These are phyloP conservation scores for Collybia nuda DNA, from an alignment of 768 basidiomycete genomes.

Conservation along the genomic window DNA sequence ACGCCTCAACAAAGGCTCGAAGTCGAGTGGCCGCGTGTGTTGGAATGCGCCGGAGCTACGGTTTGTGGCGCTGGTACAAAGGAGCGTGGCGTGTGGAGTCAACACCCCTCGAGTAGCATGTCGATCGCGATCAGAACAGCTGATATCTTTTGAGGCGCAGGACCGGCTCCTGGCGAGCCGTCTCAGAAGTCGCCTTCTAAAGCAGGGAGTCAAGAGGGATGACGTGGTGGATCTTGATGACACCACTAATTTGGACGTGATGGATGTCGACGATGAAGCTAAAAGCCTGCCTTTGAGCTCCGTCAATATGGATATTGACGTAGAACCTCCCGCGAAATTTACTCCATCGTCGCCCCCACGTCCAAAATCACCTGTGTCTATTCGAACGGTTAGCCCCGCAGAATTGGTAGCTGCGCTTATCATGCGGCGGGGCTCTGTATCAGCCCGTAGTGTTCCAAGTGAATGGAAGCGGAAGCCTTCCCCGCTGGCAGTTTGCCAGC, in stretches of 20 bases:
- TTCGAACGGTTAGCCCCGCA: constrained; percentile 5
- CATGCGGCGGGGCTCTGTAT: constrained; percentile 9
- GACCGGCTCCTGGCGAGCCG: constrained; percentile 18
- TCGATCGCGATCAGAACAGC: background rate
- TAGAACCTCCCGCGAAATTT: constrained; percentile 9
- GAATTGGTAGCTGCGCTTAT: constrained; percentile 17
- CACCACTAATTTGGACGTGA: background rate
- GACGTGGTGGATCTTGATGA: constrained; percentile 13
- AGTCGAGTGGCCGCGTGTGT: constrained; percentile 1
- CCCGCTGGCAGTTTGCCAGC: constrained; percentile 11
- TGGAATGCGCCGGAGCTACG: constrained; percentile 13
- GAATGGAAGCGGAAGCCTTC: constrained; percentile 9
- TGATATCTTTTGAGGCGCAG: constrained; percentile 12
- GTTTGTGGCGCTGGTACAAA: constrained; percentile 17
- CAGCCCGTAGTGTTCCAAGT: constrained; percentile 4
- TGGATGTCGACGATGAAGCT: constrained; percentile 13
- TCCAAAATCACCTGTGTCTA: constrained; percentile 5
- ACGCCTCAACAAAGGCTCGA: constrained; percentile 12
- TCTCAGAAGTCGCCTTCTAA: constrained; percentile 14
- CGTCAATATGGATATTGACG: constrained; percentile 20
- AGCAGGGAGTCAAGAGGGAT: constrained; percentile 9
- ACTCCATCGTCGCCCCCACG: constrained; percentile 4
- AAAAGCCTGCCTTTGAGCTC: constrained; percentile 4
- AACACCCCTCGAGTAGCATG: background rate
- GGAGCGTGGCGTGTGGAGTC: constrained; percentile 15